phyloP scores from a whole-genome alignment of 2,329 filamentous ascomycete species.

The Aspergillus sp. region DNA sequence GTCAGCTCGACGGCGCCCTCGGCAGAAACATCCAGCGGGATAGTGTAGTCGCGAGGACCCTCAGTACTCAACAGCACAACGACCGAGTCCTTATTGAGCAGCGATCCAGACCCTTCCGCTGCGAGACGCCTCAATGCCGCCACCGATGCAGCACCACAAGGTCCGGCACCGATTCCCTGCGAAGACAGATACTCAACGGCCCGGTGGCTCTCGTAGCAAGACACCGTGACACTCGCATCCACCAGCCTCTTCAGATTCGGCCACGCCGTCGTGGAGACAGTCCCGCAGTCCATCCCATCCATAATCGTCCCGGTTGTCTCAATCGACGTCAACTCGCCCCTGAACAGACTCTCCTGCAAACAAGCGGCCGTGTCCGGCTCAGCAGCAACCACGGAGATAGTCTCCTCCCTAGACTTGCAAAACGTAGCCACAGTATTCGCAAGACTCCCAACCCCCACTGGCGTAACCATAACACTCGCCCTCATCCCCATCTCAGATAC shows the following conservation, averaged over 20 bases:
- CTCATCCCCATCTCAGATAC: conserved; percentile 42
- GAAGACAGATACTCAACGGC: conserved; percentile 56
- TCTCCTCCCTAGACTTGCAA: conserved; percentile 52
- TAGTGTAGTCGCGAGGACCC: conserved; percentile 55
- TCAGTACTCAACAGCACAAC: conserved; percentile 69
- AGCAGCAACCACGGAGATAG: conserved; percentile 59
- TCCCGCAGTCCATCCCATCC: conserved; percentile 72
- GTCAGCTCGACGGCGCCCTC: conserved; percentile 48
- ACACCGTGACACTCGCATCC: conserved; percentile 61
- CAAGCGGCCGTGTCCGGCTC: conserved; percentile 67
- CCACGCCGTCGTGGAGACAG: conserved; percentile 66
- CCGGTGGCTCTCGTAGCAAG: conserved; percentile 62
- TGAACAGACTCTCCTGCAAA: conserved; percentile 49
- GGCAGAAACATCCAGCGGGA: conserved; percentile 43
- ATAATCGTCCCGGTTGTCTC: conserved; percentile 66
- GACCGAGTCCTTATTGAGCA: conserved; percentile 49
- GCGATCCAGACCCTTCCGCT: conserved; percentile 32
- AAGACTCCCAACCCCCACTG: conserved; percentile 72
- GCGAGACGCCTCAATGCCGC: conserved; percentile 55
- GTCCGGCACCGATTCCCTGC: conserved; percentile 54
- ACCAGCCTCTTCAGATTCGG: conserved; percentile 57
- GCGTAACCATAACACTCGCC: conserved; percentile 58
- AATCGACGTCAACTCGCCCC: conserved; percentile 51
- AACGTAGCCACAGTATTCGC: conserved; percentile 68
- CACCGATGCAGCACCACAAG: conserved; percentile 61